Evolutionary conservation across 306 rosid genomes (phyloP).

Genomic region (Rubus parviflorus): DNA sequence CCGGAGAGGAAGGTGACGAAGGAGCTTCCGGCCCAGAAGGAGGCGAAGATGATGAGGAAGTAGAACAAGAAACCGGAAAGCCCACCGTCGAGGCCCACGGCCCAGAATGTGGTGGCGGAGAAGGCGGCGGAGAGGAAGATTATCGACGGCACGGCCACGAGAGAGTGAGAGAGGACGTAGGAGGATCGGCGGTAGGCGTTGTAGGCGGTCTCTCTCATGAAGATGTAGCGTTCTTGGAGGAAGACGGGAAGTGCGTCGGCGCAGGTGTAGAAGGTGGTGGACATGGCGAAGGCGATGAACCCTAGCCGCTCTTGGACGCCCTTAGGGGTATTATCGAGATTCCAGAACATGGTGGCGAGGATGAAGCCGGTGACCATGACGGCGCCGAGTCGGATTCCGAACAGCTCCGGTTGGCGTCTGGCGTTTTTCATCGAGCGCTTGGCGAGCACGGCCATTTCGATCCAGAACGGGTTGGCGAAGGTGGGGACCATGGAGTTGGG

Average conservation of each 20-base stretch:
- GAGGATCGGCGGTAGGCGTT: slow-evolving; percentile 80
- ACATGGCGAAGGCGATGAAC: slow-evolving; percentile 95
- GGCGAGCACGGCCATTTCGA: slow-evolving; percentile 61
- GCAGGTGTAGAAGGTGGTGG: slow-evolving; percentile 91
- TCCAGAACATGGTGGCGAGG: slow-evolving; percentile 84
- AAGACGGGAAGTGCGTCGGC: slow-evolving; percentile 92
- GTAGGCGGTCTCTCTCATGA: slow-evolving; percentile 90
- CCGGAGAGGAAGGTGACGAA: slow-evolving; percentile 89
- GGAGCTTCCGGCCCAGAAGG: slow-evolving; percentile 93
- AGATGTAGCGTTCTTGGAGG: slow-evolving; percentile 86
- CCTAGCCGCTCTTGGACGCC: slow-evolving; percentile 88
- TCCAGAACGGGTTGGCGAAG: slow-evolving; percentile 70
- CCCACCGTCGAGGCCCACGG: slow-evolving; percentile 94
- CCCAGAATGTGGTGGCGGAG: slow-evolving; percentile 70
- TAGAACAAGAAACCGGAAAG: slow-evolving; percentile 59
- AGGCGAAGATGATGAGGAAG: slow-evolving; percentile 58
- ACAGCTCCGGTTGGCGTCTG: slow-evolving; percentile 61
- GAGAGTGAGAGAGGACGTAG: slow-evolving; percentile 67
- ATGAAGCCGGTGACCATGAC: slow-evolving; percentile 84
- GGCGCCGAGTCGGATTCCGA: slow-evolving; percentile 71
- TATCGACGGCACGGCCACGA: slow-evolving; percentile 52
- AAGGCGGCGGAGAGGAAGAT: slow-evolving; percentile 61
- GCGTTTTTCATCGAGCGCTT: slow-evolving; percentile 62
- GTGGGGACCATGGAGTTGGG: slow-evolving; percentile 66
- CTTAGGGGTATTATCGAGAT: slow-evolving; percentile 66